These are phyloP conservation scores for Serendipita sp. DNA, from an alignment of 768 basidiomycete species.

Conservation along the genomic window DNA sequence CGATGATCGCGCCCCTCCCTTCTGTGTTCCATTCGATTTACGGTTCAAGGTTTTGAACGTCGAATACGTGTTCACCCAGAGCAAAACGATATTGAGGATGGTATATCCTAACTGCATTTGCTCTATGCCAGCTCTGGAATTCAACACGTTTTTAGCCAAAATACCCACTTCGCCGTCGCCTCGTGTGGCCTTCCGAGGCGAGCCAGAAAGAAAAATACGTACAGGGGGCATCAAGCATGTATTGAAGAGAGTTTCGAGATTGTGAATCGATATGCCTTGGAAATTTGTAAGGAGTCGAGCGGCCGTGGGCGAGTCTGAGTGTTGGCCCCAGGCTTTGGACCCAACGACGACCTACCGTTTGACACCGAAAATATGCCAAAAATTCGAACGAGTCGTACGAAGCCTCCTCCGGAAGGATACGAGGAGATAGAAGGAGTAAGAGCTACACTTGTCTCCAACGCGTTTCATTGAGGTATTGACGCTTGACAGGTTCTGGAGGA, in stretches of 20 bases:
- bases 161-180: background rate
- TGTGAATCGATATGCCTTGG: conserved; percentile 9
- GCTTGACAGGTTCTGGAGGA: conserved; percentile 73
- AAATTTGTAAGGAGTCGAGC: conserved; percentile 3
- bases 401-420: conserved; percentile 85
- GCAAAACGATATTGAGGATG: conserved; percentile 46
- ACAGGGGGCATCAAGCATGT: conserved; percentile 1
- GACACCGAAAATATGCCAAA: conserved; percentile 53
- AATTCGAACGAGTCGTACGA: conserved; percentile 83
- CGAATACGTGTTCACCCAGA: conserved; percentile 67
- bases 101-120: conserved; percentile 55
- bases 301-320: background rate
- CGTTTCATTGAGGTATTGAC: background rate
- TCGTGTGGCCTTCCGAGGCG: background rate
- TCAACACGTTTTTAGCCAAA: background rate
- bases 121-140: background rate
- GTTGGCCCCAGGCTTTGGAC: conserved; percentile 5
- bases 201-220: background rate
- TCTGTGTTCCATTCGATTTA: conserved; percentile 35
- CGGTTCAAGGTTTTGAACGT: conserved; percentile 68
- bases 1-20: conserved; percentile 45
- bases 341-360: background rate
- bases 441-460: background rate
- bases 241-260: background rate
- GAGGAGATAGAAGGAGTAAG: conserved; percentile 79